Evolutionary conservation across 805 yeast genomes (phyloP).

Genomic region (Wickerhamiella domercqiae): DNA sequence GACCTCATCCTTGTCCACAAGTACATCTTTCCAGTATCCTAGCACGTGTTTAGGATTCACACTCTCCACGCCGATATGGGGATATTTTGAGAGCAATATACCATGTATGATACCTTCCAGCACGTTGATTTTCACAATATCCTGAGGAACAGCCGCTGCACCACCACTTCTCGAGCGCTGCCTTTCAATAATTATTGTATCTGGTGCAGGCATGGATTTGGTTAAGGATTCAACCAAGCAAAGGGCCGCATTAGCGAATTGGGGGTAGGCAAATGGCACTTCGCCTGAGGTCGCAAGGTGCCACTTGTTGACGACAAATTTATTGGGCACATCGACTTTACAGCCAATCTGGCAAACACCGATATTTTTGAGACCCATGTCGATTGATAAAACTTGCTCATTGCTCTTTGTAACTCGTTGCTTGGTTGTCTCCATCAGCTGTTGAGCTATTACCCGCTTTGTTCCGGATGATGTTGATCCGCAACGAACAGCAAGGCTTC

Average conservation of each 20-base stretch:
- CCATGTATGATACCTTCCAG: constrained; percentile 35
- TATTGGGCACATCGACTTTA: constrained; percentile 2
- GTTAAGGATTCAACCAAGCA: constrained; percentile 8
- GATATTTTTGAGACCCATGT: constrained; percentile 23
- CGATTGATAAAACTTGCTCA: constrained; percentile 19
- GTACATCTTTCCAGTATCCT: constrained; percentile 15
- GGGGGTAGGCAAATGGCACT: constrained; percentile 17
- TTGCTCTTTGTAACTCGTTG: background rate
- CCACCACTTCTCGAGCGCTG: constrained; percentile 41
- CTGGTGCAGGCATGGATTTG: constrained; percentile 22
- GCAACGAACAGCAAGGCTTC: constrained; percentile 6
- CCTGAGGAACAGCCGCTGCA: constrained; percentile 32
- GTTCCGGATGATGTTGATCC: constrained; percentile 15
- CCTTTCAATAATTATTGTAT: constrained; percentile 33
- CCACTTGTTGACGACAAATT: constrained; percentile 8
- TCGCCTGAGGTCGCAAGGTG: constrained; percentile 5
- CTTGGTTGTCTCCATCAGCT: constrained; percentile 2
- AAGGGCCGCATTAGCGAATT: constrained; percentile 17
- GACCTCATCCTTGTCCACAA: background rate
- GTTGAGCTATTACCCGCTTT: constrained; percentile 8
- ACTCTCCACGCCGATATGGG: constrained; percentile 10
- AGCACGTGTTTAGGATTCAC: constrained; percentile 18
- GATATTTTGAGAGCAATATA: constrained; percentile 7
- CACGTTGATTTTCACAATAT: constrained; percentile 37
- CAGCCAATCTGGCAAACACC: constrained; percentile 18